Conservation (phyloP, 2,329 filamentous ascomycete genomes). For the Microascus cirrosus region DNA sequence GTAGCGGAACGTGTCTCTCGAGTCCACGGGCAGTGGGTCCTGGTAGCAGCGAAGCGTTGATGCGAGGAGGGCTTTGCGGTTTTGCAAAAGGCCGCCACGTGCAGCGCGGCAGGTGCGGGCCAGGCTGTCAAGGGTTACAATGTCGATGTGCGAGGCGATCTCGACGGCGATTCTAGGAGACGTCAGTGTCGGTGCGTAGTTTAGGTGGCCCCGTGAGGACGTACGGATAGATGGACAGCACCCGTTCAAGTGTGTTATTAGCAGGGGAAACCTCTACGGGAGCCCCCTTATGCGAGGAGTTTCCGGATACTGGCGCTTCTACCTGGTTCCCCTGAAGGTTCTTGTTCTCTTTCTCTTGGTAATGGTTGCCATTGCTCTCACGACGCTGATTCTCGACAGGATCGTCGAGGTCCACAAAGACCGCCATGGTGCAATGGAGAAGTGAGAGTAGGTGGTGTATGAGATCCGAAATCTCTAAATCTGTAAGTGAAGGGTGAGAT, state of each 20-base stretch:
- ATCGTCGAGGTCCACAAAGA: background rate
- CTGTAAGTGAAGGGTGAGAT: background rate
- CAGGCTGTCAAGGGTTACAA: conserved; percentile 77
- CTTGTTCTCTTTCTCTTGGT: background rate
- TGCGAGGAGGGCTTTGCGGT: conserved; percentile 59
- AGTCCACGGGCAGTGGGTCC: conserved; percentile 46
- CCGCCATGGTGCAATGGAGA: background rate
- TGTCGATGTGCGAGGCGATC: conserved; percentile 67
- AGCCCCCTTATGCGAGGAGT: background rate
- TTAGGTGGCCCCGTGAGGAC: background rate
- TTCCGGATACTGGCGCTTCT: background rate
- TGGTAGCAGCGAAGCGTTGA: conserved; percentile 73
- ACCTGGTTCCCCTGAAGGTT: background rate
- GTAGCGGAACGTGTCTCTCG: conserved; percentile 45
- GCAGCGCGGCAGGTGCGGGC: conserved; percentile 74
- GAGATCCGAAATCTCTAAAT: background rate
- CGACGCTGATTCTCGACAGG: background rate
- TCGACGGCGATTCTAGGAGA: conserved; percentile 60
- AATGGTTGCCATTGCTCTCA: background rate
- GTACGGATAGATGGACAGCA: conserved; percentile 1
- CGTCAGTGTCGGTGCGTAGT: conserved; percentile 1
- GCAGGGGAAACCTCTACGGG: background rate
- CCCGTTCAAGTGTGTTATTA: background rate
- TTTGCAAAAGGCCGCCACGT: conserved; percentile 66
- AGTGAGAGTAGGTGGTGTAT: background rate